Base-by-base conservation (phyloP, 2,329 filamentous ascomycete species). In the Fusarium redolens region DNA sequence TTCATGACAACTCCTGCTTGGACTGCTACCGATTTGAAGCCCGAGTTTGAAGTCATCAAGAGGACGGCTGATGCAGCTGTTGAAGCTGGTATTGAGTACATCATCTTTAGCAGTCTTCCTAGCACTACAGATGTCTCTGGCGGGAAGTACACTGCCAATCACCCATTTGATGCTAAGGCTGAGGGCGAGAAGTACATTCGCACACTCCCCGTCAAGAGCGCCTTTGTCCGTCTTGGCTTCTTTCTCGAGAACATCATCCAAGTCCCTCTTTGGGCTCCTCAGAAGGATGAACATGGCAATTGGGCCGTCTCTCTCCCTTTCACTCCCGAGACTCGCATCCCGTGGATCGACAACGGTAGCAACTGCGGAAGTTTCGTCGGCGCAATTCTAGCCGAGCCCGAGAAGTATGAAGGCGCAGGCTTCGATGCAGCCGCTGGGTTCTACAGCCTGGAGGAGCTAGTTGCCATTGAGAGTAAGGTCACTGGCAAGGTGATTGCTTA, bases 151-250 rank as follows among this genome's bases (percentile, higher is more conserved):
- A 64, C 76, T 4, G 68, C 76, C 2, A 80, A 82, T 18, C 65
- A 78, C 31, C 82, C 84, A 25, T 90, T 90, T 57, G 88, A 90
- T 64, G 80, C 78, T 61, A 90, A 90, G 72, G 86, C 86, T 11
- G 80, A 85, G 40, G 82, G 85, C 1, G 87, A 89, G 71, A 63
- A 80, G 31, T 88, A 90, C 69, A 88, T 90, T 59, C 84, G 86
- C 15, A 71, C 72, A 0, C 78, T 88, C 1, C 82, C 82, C 0
- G 78, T 90, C 8, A 82, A 84, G 30, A 81, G 80, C 51, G 81
- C 83, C 5, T 86, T 86, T 66, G 79, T 83, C 33, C 78, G 82
- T 30, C 79, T 82, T 0, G 84, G 82, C 1, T 82, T 76, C 51
- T 86, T 83, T 76, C 85, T 86, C 81, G 79, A 79, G 48, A 86